Percentiles rank a stretch among this genome's conserved stretches.
Conservation (phyloP, 2,329 filamentous ascomycete species). For the Fusarium sp. region DNA sequence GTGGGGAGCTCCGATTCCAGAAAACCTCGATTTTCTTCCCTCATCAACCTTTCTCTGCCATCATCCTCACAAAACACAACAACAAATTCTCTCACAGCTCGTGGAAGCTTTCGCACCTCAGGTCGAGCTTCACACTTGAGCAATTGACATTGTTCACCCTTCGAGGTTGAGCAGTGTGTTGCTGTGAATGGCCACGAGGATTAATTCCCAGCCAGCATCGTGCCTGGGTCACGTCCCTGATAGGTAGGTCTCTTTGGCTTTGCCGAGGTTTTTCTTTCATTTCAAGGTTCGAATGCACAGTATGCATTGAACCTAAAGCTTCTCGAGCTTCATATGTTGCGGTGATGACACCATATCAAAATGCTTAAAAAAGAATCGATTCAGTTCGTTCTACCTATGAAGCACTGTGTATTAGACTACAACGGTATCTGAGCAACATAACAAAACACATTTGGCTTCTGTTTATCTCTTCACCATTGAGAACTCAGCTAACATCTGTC, state of each 20-base stretch:
- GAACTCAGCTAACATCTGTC: conserved; percentile 27
- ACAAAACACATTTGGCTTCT: conserved; percentile 40
- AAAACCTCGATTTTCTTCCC: conserved; percentile 41
- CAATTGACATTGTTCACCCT: conserved; percentile 34
- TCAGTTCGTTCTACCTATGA: conserved; percentile 69
- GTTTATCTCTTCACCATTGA: background rate
- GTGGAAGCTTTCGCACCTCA: conserved; percentile 21
- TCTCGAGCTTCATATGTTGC: conserved; percentile 45
- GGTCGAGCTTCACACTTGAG: conserved; percentile 33
- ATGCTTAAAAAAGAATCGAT: conserved; percentile 72
- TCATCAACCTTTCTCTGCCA: conserved; percentile 24
- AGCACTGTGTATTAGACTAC: conserved; percentile 82
- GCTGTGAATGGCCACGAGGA: conserved; percentile 45
- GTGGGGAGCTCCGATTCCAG: conserved; percentile 45
- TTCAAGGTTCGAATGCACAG: background rate
- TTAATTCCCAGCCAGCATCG: conserved; percentile 38
- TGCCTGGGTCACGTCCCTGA: conserved; percentile 48
- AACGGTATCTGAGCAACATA: conserved; percentile 88
- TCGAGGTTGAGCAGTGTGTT: conserved; percentile 32
- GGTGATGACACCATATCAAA: conserved; percentile 70
- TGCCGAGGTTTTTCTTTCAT: background rate
- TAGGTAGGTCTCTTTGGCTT: conserved; percentile 41
- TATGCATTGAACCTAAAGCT: background rate
- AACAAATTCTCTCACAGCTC: conserved; percentile 21
- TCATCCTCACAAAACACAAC: conserved; percentile 29